Evolutionary conservation across 2,329 filamentous ascomycete genomes (phyloP), one percentile per base, ranked within the genome.

Genomic region (Mycosphaerella arachidis): DNA sequence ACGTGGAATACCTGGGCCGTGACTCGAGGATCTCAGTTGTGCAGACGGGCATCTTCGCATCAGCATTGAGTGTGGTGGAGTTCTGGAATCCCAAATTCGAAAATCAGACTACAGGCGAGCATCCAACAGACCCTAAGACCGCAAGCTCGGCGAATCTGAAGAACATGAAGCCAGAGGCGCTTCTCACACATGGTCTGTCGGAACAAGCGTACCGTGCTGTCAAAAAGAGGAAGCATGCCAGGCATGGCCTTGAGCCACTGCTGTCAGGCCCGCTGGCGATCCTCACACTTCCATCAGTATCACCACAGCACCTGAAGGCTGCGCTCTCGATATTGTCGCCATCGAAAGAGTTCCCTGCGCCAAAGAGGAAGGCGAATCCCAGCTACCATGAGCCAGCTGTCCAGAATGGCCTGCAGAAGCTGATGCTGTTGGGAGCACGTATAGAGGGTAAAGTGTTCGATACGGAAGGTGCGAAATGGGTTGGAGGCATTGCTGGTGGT

Each of bases 361-460:
- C 93, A 1, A 85, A 84, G 55, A 83, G 91, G 62, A 88, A 83
- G 74, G 87, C 85, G 68, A 91, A 84, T 69, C 92, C 93, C 0
- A 86, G 87, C 12, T 96, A 92, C 76, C 84, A 96, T 74, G 93
- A 97, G 58, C 82, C 85, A 0, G 75, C 82, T 1, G 90, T 93
- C 57, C 92, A 97, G 76, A 84, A 79, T 65, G 94, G 90, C 7
- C 74, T 99, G 67, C 86, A 91, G 70, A 99, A 99, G 78, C 77
- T 99, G 64, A 81, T 96, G 74, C 77, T 99, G 35, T 78, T 99
- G 13, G 94, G 92, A 56, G 92, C 92, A 13, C 83, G 94, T 55
- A 84, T 97, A 31, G 94, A 99, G 72, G 90, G 90, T 63, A 88
- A 86, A 74, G 85, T 91, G 33, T 92, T 96, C 70, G 92, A 97